These are phyloP conservation scores for Myriosclerotinia curreyana DNA, from an alignment of 2,329 filamentous ascomycete genomes.

Conservation along the genomic window DNA sequence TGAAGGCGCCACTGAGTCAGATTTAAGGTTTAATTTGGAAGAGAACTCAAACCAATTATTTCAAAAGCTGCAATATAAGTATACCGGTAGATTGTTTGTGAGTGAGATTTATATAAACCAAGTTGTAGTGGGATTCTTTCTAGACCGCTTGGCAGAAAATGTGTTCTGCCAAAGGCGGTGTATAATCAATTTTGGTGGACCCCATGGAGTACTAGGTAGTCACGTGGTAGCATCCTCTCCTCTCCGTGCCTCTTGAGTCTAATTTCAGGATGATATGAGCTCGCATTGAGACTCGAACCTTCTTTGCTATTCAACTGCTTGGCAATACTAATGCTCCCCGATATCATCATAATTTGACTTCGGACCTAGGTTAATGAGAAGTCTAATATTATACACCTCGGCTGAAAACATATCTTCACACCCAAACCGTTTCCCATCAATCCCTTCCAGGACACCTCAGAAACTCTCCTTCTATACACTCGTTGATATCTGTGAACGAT, in stretches of 20 bases:
- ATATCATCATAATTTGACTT: not conserved
- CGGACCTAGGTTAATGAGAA: not conserved
- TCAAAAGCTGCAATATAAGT: not conserved
- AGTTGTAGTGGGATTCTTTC: not conserved
- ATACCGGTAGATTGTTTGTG: not conserved
- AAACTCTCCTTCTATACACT: not conserved
- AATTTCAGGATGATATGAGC: not conserved
- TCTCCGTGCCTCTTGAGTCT: no score
- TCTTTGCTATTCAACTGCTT: not conserved
- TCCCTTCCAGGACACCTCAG: not conserved
- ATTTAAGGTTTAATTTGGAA: not conserved
- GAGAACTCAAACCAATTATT: not conserved
- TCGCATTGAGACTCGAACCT: not conserved
- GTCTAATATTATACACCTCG: not conserved
- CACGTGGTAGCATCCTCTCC: no score
- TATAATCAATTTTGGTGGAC: not conserved
- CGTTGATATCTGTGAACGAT: not conserved
- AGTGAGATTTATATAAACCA: not conserved
- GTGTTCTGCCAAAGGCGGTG: constrained; percentile 14
- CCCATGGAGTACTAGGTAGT: no score
- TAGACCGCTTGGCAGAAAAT: constrained; percentile 2
- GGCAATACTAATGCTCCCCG: not conserved
- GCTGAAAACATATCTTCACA: not conserved
- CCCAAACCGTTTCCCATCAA: not conserved
- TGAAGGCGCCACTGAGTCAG: constrained; percentile 47